Evolutionary conservation across 2,329 filamentous ascomycete species (phyloP).

Genomic region (Apiospora marii): DNA sequence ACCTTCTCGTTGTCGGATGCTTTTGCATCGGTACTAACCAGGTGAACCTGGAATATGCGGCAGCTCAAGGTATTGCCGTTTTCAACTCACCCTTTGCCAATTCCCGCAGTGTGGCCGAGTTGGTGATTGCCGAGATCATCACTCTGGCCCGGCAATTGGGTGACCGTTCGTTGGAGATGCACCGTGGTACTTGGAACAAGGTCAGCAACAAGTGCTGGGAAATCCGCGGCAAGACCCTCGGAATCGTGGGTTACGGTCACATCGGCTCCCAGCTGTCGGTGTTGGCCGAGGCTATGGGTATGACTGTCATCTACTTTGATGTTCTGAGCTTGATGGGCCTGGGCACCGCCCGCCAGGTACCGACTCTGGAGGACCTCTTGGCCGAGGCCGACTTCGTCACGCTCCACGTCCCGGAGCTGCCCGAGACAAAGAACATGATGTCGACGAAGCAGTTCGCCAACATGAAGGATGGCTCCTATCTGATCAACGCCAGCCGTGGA

Average conservation of each 20-base stretch:
- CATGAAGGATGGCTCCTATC: constrained; percentile 93
- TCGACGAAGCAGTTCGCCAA: constrained; percentile 77
- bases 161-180: constrained; percentile 93
- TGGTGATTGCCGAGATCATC: constrained; percentile 95
- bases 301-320: constrained; percentile 98
- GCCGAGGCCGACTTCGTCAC: constrained; percentile 89
- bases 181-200: constrained; percentile 96
- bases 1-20: constrained; percentile 94
- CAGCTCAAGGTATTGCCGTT: constrained; percentile 87
- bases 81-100: constrained; percentile 99
- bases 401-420: constrained; percentile 90
- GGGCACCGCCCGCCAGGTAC: constrained; percentile 85
- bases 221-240: constrained; percentile 95
- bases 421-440: constrained; percentile 94
- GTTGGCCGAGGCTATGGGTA: constrained; percentile 95
- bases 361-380: constrained; percentile 79
- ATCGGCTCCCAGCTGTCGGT: constrained; percentile 97
- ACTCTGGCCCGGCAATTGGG: constrained; percentile 88
- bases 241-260: constrained; percentile 96
- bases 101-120: constrained; percentile 93
- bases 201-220: constrained; percentile 98
- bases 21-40: constrained; percentile 99
- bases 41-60: constrained; percentile 85
- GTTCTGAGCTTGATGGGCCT: constrained; percentile 93
- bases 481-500: constrained; percentile 95